Evolutionary conservation across 2,329 filamentous ascomycete genomes (phyloP).

Genomic region (Penicillium sp.): DNA sequence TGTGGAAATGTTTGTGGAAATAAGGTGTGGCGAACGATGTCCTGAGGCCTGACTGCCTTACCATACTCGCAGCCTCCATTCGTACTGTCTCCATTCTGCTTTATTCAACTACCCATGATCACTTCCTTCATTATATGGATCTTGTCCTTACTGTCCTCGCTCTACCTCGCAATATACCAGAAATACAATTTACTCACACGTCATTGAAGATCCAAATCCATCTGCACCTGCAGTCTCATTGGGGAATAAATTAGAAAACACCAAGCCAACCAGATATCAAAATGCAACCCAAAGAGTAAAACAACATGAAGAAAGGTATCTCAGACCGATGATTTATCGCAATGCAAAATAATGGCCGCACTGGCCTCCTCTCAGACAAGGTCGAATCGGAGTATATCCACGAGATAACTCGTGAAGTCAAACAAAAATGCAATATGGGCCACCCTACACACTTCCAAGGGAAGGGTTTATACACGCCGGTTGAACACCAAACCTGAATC

Average conservation of each 20-base stretch:
- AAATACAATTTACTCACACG: neutral
- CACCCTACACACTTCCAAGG: neutral
- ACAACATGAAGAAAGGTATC: neutral
- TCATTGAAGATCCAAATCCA: neutral
- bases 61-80: neutral
- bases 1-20: neutral
- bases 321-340: slow-evolving; percentile 1
- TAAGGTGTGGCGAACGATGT: neutral
- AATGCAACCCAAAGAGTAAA: neutral
- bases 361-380: neutral
- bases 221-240: neutral
- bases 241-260: neutral
- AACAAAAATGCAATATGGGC: neutral
- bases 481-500: slow-evolving; percentile 7
- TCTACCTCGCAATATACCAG: too few species aligned
- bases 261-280: slow-evolving; percentile 2
- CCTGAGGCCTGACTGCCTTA: neutral
- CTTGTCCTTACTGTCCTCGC: too few species aligned
- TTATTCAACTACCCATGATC: too few species aligned
- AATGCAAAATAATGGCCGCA: neutral
- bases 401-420: neutral
- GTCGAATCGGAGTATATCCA: neutral
- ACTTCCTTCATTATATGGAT: too few species aligned
- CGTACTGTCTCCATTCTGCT: neutral
- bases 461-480: neutral